phyloP scores from a whole-genome alignment of 441 rosid species.

The Populus hybrid region DNA sequence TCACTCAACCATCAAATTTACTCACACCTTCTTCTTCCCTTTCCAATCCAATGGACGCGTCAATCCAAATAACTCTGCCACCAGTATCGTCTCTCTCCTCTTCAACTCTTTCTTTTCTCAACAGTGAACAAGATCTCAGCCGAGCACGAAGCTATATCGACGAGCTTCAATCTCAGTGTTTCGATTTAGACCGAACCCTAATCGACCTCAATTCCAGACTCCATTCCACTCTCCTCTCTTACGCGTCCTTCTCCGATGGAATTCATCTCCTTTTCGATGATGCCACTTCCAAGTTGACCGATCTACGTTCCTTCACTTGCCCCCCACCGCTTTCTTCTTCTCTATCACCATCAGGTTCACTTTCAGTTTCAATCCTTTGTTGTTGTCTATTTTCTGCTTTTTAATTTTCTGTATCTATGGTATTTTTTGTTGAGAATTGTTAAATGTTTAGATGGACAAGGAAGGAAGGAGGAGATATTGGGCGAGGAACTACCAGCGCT shows the following conservation, averaged over 20 bases:
- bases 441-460: slow-evolving; percentile 31
- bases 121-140: slow-evolving; percentile 47
- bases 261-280: slow-evolving; percentile 32
- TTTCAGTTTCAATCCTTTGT: slow-evolving; percentile 18
- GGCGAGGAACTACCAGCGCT: slow-evolving; percentile 75
- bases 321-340: slow-evolving; percentile 22
- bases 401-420: background rate
- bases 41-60: slow-evolving; percentile 32
- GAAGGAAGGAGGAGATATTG: slow-evolving; percentile 34
- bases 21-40: background rate
- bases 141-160: slow-evolving; percentile 43
- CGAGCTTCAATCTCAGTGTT: slow-evolving; percentile 55
- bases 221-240: slow-evolving; percentile 44
- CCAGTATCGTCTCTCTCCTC: slow-evolving; percentile 45
- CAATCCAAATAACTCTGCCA: slow-evolving; percentile 44
- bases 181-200: slow-evolving; percentile 52
- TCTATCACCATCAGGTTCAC: slow-evolving; percentile 21
- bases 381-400: background rate
- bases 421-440: background rate
- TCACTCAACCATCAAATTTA: slow-evolving; percentile 3
- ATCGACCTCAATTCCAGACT: slow-evolving; percentile 51
- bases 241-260: slow-evolving; percentile 68
- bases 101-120: slow-evolving; percentile 46
- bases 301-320: slow-evolving; percentile 45
- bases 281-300: slow-evolving; percentile 45